Conservation (phyloP, 805 yeast genomes). For the Spathaspora arborariae region DNA sequence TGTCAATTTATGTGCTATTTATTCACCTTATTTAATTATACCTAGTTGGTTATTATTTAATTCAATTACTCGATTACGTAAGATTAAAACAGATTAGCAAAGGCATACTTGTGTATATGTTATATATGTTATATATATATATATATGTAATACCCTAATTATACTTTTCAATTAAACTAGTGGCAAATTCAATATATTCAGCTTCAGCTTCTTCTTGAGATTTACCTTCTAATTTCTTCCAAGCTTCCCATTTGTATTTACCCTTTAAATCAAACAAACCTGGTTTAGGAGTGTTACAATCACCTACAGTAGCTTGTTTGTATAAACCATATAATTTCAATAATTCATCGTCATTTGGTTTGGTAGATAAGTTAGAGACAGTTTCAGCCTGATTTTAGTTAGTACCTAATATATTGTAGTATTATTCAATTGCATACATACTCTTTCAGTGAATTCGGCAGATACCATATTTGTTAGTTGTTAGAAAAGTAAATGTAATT, state of each 20-base stretch:
- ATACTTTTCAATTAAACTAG: conserved; percentile 52
- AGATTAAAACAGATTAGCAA: background rate
- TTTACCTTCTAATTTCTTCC: conserved; percentile 85
- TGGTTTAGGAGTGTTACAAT: conserved; percentile 83
- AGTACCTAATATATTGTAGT: background rate
- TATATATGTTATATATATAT: background rate
- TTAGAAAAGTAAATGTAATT: background rate
- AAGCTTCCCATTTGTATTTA: conserved; percentile 96
- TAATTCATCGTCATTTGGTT: conserved; percentile 85
- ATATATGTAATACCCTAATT: conserved; percentile 1
- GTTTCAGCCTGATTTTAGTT: conserved; percentile 58
- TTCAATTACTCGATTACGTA: conserved; percentile 18
- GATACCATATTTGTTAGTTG: conserved; percentile 20
- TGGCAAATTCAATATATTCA: conserved; percentile 67
- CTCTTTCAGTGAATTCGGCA: conserved; percentile 29
- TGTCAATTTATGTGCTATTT: conserved; percentile 46
- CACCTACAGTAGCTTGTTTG: conserved; percentile 98
- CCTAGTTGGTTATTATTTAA: conserved; percentile 58
- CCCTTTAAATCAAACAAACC: conserved; percentile 91
- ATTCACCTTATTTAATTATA: conserved; percentile 68
- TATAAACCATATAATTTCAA: conserved; percentile 83
- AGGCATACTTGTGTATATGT: background rate
- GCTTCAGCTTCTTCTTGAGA: conserved; percentile 88
- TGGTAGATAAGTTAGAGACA: conserved; percentile 68
- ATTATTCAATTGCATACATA: conserved; percentile 12